phyloP scores from a whole-genome alignment of 2,329 filamentous ascomycete species.

The Dactylonectria estremocensis region DNA sequence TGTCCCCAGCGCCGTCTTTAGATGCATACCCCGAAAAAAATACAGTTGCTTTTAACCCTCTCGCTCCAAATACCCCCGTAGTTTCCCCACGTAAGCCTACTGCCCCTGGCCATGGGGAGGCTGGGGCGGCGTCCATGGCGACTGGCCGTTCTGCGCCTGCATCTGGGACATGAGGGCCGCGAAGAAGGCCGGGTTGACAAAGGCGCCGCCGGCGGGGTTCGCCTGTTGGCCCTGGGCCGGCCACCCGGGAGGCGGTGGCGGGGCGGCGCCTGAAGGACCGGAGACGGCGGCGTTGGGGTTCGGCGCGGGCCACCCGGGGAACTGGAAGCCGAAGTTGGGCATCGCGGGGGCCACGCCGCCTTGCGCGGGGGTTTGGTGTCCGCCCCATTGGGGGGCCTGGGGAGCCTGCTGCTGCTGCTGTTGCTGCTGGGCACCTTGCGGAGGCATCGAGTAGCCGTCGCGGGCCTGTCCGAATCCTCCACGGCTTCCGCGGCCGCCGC shows the following conservation, averaged over 20 bases:
- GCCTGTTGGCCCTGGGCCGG: slow-evolving; percentile 52
- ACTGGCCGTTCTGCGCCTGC: slow-evolving; percentile 54
- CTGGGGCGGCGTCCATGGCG: slow-evolving; percentile 49
- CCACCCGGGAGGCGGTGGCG: slow-evolving; percentile 60
- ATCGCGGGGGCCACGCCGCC: slow-evolving; percentile 39
- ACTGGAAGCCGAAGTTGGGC: slow-evolving; percentile 61
- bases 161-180: slow-evolving; percentile 64
- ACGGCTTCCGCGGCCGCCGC: slow-evolving; percentile 58
- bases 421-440: slow-evolving; percentile 53
- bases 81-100: slow-evolving; percentile 34
- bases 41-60: slow-evolving; percentile 15
- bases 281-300: slow-evolving; percentile 48
- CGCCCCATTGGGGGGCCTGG: slow-evolving; percentile 35
- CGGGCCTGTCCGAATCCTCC: slow-evolving; percentile 53
- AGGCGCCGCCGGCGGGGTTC: slow-evolving; percentile 58
- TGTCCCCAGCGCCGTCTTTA: slow-evolving; percentile 35
- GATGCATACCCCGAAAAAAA: slow-evolving; percentile 23
- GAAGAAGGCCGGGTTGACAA: slow-evolving; percentile 73
- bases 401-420: slow-evolving; percentile 54
- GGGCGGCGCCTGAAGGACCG: slow-evolving; percentile 50
- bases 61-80: slow-evolving; percentile 5
- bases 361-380: slow-evolving; percentile 36
- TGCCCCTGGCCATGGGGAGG: slow-evolving; percentile 49
- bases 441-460: slow-evolving; percentile 61
- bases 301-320: slow-evolving; percentile 58